A percentile compares a stretch with the other conserved stretches of the same genome.
Conservation (phyloP, 192 early-diverging fungal species). For the Coemansia sp. region DNA sequence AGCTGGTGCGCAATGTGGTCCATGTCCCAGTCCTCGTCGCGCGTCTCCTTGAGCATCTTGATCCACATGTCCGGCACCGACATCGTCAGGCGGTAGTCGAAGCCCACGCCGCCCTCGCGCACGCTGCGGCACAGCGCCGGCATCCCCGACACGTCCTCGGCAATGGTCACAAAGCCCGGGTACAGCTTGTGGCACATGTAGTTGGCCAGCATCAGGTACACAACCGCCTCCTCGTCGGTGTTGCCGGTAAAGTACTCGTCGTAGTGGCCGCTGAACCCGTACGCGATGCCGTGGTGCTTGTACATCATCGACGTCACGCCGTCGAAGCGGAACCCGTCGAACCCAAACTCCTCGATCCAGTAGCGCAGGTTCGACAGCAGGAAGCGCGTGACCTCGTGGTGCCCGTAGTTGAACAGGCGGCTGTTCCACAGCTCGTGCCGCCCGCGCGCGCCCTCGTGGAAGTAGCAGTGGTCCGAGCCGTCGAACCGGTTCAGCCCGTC, state of each 20-base stretch:
- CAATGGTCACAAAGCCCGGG: constrained; percentile 80
- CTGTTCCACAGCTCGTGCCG: constrained; percentile 91
- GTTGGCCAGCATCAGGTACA: constrained; percentile 92
- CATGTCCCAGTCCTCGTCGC: constrained; percentile 93
- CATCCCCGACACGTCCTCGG: constrained; percentile 99
- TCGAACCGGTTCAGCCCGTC: constrained; percentile 97
- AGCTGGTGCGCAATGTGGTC: constrained; percentile 81
- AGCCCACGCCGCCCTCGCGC: constrained; percentile 89
- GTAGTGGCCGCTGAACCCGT: constrained; percentile 91
- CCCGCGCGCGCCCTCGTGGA: constrained; percentile 85
- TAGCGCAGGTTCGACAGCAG: constrained; percentile 92
- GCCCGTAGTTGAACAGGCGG: constrained; percentile 93
- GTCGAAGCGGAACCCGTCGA: constrained; percentile 99
- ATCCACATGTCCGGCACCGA: constrained; percentile 99
- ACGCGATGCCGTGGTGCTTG: constrained; percentile 90
- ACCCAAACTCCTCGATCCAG: constrained; percentile 85
- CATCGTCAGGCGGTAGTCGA: constrained; percentile 97
- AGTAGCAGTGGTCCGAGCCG: constrained; percentile 94
- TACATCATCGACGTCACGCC: constrained; percentile 98
- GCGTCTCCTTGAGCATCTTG: constrained; percentile 89
- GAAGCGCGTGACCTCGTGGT: constrained; percentile 90
- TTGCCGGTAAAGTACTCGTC: constrained; percentile 88
- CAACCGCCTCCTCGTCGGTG: constrained; percentile 77
- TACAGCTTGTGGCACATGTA: constrained; percentile 79
- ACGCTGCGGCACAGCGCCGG: constrained; percentile 84